A percentile compares a stretch with the other conserved stretches of the same genome.
These are phyloP conservation scores for Penstemon eatonii DNA, from an alignment of 257 asterid species.

Conservation along the genomic window DNA sequence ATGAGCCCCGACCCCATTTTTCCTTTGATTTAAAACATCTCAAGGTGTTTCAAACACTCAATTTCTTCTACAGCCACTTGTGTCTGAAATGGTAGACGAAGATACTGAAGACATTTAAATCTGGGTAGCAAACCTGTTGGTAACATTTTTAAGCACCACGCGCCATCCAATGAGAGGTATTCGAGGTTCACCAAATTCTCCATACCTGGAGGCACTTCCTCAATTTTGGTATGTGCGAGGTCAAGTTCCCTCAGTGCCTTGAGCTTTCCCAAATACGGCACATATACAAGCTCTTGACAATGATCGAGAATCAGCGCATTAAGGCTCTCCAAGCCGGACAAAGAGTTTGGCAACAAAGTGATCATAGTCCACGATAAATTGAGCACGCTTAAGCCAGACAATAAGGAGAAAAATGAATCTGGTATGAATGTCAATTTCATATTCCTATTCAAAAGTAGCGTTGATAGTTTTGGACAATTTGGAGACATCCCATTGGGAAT, in stretches of 20 bases:
- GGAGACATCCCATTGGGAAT: constrained; percentile 22
- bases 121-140: neutral
- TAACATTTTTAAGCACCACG: neutral
- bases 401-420: neutral
- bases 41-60: neutral
- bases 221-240: constrained; percentile 5
- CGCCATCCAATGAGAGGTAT: neutral
- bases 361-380: too few species aligned
- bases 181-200: constrained; percentile 3
- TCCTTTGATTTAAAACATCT: neutral
- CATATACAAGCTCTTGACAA: neutral
- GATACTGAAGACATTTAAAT: constrained; percentile 7
- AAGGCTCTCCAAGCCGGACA: too few species aligned
- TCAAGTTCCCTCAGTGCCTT: constrained; percentile 19
- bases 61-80: too few species aligned
- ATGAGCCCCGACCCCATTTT: too few species aligned
- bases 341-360: too few species aligned
- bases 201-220: constrained; percentile 19
- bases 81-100: constrained; percentile 4
- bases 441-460: neutral
- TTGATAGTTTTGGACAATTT: constrained; percentile 21
- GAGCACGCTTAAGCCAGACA: too few species aligned
- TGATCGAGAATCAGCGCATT: too few species aligned
- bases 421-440: neutral
- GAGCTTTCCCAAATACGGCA: constrained; percentile 9